Percentiles rank a stretch among this genome's conserved stretches.
These are phyloP conservation scores for Kurtzmaniella natalensis DNA, from an alignment of 1,139 yeast species.

Conservation along the genomic window DNA sequence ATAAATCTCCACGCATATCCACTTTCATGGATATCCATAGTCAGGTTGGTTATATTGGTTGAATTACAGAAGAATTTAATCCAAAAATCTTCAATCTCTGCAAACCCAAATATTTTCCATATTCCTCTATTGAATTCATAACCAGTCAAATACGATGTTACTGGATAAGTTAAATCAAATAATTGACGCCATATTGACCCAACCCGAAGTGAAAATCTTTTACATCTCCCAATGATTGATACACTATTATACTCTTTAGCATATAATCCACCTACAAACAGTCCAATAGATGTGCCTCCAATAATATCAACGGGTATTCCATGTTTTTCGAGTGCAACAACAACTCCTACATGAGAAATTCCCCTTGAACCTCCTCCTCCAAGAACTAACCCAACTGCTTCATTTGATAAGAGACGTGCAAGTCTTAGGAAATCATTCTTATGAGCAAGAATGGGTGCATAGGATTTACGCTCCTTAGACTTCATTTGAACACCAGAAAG, in stretches of 20 bases:
- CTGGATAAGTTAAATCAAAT: slow-evolving; percentile 85
- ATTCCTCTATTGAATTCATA: slow-evolving; percentile 95
- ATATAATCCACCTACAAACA: slow-evolving; percentile 92
- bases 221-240: slow-evolving; percentile 85
- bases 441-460: slow-evolving; percentile 52
- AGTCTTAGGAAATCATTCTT: slow-evolving; percentile 86
- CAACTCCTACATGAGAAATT: slow-evolving; percentile 84
- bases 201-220: slow-evolving; percentile 78
- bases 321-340: slow-evolving; percentile 87
- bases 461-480: slow-evolving; percentile 11
- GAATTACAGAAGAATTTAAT: slow-evolving; percentile 82
- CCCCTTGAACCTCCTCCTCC: slow-evolving; percentile 99
- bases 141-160: slow-evolving; percentile 92
- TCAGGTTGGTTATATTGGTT: slow-evolving; percentile 92
- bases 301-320: slow-evolving; percentile 92
- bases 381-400: slow-evolving; percentile 87
- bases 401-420: slow-evolving; percentile 86
- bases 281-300: slow-evolving; percentile 96
- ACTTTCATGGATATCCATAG: slow-evolving; percentile 88
- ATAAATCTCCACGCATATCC: slow-evolving; percentile 97
- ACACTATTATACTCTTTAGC: slow-evolving; percentile 90
- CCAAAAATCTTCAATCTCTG: slow-evolving; percentile 96
- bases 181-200: slow-evolving; percentile 83
- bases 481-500: slow-evolving; percentile 15
- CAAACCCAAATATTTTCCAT: slow-evolving; percentile 92